These are phyloP conservation scores for Diaporthe velutina DNA, from an alignment of 2,329 filamentous ascomycete genomes.

Conservation along the genomic window DNA sequence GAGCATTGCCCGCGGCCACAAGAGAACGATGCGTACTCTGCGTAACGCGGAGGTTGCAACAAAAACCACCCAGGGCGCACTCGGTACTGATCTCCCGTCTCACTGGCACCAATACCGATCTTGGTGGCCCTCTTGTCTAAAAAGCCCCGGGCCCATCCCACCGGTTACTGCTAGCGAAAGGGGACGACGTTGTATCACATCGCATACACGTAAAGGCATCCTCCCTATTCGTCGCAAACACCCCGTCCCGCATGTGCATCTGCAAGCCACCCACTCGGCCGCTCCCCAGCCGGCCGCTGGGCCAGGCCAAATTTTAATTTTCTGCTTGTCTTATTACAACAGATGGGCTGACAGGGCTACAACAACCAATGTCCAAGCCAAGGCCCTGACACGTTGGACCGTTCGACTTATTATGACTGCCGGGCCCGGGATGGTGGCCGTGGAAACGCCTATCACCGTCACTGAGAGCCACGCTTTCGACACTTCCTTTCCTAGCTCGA, in stretches of 20 bases:
- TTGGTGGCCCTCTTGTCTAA: constrained; percentile 11
- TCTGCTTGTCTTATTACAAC: not conserved
- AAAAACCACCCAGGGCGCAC: not conserved
- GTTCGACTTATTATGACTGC: not conserved
- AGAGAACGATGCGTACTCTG: not conserved
- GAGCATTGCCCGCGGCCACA: not conserved
- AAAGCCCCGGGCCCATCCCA: constrained; percentile 28
- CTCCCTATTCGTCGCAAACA: constrained; percentile 34
- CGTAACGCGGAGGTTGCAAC: constrained; percentile 16
- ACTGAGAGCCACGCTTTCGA: not conserved
- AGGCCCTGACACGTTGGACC: not conserved
- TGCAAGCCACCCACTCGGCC: constrained; percentile 35
- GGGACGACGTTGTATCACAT: constrained; percentile 21
- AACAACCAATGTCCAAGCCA: constrained; percentile 39
- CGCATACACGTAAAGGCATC: constrained; percentile 16
- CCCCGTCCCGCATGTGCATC: constrained; percentile 30
- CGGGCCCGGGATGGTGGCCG: not conserved
- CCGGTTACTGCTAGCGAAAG: constrained; percentile 34
- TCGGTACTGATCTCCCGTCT: constrained; percentile 19
- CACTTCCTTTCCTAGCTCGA: not conserved
- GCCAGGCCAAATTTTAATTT: not conserved
- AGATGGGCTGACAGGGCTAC: constrained; percentile 21
- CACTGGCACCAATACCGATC: constrained; percentile 22
- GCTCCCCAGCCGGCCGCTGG: not conserved
- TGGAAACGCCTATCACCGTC: not conserved